Percentiles rank a stretch among this genome's conserved stretches.
Evolutionary conservation across 306 rosid genomes (phyloP).

Genomic region (Pueraria montana): DNA sequence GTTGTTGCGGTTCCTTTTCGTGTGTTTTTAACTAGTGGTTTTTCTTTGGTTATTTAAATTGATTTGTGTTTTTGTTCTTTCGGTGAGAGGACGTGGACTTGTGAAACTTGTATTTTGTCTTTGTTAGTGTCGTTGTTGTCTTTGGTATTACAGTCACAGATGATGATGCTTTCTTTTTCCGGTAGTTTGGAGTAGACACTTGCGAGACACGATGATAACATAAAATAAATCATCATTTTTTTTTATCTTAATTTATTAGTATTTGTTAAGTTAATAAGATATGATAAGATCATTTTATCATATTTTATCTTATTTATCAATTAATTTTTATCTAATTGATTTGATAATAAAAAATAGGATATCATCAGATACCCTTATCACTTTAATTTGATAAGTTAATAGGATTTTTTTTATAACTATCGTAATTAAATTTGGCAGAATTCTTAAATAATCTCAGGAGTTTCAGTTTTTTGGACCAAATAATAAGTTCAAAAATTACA

Average conservation of each 20-base stretch:
- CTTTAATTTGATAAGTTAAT: not conserved
- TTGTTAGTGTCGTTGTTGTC: not conserved
- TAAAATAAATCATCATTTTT: not conserved
- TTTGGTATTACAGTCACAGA: not conserved
- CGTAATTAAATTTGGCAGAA: too few species aligned
- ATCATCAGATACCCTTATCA: too few species aligned
- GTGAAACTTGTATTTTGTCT: slow-evolving; percentile 39
- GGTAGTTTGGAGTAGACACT: not conserved
- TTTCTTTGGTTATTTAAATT: not conserved
- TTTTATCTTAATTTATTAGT: not conserved
- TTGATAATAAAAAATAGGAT: too few species aligned
- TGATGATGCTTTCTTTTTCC: not conserved
- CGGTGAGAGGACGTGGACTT: not conserved
- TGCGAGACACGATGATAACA: not conserved
- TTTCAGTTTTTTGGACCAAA: too few species aligned
- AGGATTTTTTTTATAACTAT: too few species aligned
- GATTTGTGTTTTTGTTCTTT: slow-evolving; percentile 13
- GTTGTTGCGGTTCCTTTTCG: not conserved
- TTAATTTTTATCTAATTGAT: too few species aligned
- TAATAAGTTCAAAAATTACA: too few species aligned
- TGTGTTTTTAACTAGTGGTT: not conserved
- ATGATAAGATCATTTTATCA: not conserved
- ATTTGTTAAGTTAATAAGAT: not conserved
- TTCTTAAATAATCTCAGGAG: too few species aligned
- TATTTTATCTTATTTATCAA: too few species aligned